Evolutionary conservation across 2,329 filamentous ascomycete genomes (phyloP).

Genomic region (Nothomitra cinnamomea): DNA sequence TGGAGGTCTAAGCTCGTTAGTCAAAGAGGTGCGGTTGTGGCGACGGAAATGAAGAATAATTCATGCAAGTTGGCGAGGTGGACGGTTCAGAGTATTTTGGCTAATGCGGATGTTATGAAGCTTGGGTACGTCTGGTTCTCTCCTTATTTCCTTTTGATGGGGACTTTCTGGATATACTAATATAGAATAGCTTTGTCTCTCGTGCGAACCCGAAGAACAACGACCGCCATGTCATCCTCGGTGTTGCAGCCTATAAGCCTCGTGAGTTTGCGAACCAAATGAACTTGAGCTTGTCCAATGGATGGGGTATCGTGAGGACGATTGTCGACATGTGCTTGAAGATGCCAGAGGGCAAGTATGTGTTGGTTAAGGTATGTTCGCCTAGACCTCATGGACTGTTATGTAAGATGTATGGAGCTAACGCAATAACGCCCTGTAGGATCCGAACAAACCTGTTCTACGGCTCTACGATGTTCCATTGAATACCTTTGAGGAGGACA

Average conservation of each 20-base stretch:
- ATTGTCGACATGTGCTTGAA: slow-evolving; percentile 87
- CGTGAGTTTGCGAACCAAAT: slow-evolving; percentile 94
- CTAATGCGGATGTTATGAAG: slow-evolving; percentile 97
- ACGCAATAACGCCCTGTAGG: slow-evolving; percentile 28
- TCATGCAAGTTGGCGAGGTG: slow-evolving; percentile 95
- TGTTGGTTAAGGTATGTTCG: slow-evolving; percentile 43
- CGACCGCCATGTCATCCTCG: slow-evolving; percentile 86
- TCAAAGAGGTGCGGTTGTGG: slow-evolving; percentile 91
- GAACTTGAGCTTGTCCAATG: slow-evolving; percentile 92
- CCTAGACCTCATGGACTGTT: slow-evolving; percentile 4
- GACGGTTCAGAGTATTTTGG: slow-evolving; percentile 93
- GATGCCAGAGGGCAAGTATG: slow-evolving; percentile 64
- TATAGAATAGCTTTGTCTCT: slow-evolving; percentile 63
- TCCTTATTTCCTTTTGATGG: slow-evolving; percentile 1
- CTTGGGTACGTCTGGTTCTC: slow-evolving; percentile 68
- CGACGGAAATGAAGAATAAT: slow-evolving; percentile 99
- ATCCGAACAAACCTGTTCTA: slow-evolving; percentile 93
- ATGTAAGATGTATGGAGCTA: slow-evolving; percentile 23
- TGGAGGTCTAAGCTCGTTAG: slow-evolving; percentile 90
- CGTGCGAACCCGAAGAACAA: slow-evolving; percentile 82
- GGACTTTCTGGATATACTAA: slow-evolving; percentile 6
- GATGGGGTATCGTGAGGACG: slow-evolving; percentile 96
- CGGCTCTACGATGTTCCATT: slow-evolving; percentile 81
- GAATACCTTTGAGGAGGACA: slow-evolving; percentile 80
- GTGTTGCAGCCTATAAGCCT: slow-evolving; percentile 94